These are phyloP conservation scores for Platanus orientalis DNA, from an alignment of 164 flowering plant species.

Conservation along the genomic window DNA sequence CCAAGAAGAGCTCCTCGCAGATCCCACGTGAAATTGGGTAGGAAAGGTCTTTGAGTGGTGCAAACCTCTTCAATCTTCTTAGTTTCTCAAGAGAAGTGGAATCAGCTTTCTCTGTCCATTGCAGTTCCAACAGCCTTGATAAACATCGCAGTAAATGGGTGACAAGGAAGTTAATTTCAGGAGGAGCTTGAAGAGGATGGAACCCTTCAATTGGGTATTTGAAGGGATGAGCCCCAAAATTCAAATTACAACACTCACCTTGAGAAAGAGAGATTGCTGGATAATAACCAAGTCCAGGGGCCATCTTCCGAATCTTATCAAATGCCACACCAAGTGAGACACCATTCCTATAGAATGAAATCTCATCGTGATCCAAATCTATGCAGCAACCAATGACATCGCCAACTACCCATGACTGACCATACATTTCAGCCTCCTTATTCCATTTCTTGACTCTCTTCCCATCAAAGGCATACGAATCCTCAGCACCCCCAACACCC, in stretches of 20 bases:
- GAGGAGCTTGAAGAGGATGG: slow-evolving; percentile 69
- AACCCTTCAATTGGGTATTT: slow-evolving; percentile 66
- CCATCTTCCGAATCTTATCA: slow-evolving; percentile 62
- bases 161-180: slow-evolving; percentile 29
- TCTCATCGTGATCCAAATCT: slow-evolving; percentile 69
- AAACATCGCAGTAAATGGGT: slow-evolving; percentile 55
- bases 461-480: slow-evolving; percentile 97
- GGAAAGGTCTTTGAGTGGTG: slow-evolving; percentile 52
- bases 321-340: slow-evolving; percentile 84
- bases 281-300: slow-evolving; percentile 71
- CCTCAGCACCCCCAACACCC: slow-evolving; percentile 95
- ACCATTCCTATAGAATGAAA: slow-evolving; percentile 82
- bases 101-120: slow-evolving; percentile 39
- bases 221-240: slow-evolving; percentile 86
- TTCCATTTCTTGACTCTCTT: slow-evolving; percentile 87
- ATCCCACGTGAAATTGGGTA: slow-evolving; percentile 60
- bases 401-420: slow-evolving; percentile 92
- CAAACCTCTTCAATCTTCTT: slow-evolving; percentile 73
- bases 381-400: slow-evolving; percentile 96
- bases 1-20: slow-evolving; percentile 56
- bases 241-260: slow-evolving; percentile 81
- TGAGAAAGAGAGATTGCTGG: slow-evolving; percentile 93
- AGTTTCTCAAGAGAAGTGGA: slow-evolving; percentile 54
- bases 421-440: slow-evolving; percentile 65
- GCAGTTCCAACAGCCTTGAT: slow-evolving; percentile 60